Evolutionary conservation across 495 filamentous ascomycete genomes (phyloP).

Genomic region (Penicillium fimorum): DNA sequence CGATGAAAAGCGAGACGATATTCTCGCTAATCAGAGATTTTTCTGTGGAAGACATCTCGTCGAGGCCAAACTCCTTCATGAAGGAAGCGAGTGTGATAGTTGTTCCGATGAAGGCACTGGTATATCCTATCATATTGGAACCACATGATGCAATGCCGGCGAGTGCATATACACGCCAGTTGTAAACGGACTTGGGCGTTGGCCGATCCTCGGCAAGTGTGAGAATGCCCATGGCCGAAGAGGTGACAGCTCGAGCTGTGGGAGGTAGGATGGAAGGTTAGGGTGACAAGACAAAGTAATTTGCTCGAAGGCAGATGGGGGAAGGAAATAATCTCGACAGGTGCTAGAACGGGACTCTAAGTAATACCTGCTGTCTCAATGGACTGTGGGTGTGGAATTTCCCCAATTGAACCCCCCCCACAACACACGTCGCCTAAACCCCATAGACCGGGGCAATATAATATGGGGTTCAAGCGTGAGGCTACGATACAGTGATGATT

Average conservation of each 20-base stretch:
- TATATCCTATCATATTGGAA: conserved; percentile 71
- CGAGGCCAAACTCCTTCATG: conserved; percentile 54
- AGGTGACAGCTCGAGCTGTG: conserved; percentile 17
- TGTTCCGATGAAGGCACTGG: conserved; percentile 68
- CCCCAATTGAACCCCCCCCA: conserved; percentile 32
- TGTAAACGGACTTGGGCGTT: conserved; percentile 67
- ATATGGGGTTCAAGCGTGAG: conserved; percentile 29
- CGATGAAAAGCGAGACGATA: conserved; percentile 68
- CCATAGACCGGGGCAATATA: conserved; percentile 35
- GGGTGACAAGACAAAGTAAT: neutral
- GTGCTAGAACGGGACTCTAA: conserved; percentile 21
- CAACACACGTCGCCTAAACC: conserved; percentile 30
- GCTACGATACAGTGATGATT: conserved; percentile 20
- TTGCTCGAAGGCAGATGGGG: conserved; percentile 5
- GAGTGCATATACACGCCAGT: conserved; percentile 67
- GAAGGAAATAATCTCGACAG: conserved; percentile 3
- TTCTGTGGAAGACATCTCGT: conserved; percentile 35
- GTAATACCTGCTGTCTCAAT: conserved; percentile 23
- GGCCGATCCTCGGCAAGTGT: conserved; percentile 62
- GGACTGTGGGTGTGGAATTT: conserved; percentile 24
- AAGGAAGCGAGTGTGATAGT: conserved; percentile 64
- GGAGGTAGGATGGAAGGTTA: neutral
- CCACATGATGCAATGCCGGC: conserved; percentile 65
- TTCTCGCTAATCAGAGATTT: conserved; percentile 58
- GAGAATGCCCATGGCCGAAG: conserved; percentile 54